Conservation (phyloP, 257 asterid genomes). For the Penstemon davidsonii region DNA sequence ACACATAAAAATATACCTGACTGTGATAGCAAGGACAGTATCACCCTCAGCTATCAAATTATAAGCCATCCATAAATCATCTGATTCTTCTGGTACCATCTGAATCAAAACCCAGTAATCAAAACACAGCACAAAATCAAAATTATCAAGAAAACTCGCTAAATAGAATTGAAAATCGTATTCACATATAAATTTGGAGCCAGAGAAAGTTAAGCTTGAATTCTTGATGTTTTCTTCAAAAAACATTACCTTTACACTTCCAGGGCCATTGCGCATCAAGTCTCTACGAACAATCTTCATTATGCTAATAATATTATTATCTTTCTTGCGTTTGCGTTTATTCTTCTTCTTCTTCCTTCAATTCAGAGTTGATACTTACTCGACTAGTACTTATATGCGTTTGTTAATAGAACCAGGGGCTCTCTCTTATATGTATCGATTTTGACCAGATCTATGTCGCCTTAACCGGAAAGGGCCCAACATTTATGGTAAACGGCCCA, state of each 20-base stretch:
- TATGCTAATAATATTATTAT: background rate
- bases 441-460: no score
- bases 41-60: slow-evolving; percentile 82
- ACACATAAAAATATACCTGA: slow-evolving; percentile 48
- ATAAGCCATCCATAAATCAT: slow-evolving; percentile 87
- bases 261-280: slow-evolving; percentile 64
- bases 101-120: slow-evolving; percentile 34
- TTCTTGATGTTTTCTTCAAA: background rate
- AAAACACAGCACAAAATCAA: slow-evolving; percentile 14
- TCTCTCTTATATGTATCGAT: no score
- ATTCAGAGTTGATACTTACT: no score
- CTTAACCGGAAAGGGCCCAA: no score
- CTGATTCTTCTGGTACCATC: slow-evolving; percentile 92
- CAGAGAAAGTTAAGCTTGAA: background rate
- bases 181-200: background rate
- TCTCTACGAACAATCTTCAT: slow-evolving; percentile 80
- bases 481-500: no score
- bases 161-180: slow-evolving; percentile 3
- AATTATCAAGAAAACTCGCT: background rate
- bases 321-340: no score
- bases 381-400: no score
- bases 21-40: slow-evolving; percentile 66
- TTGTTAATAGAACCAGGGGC: no score
- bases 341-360: no score
- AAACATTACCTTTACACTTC: slow-evolving; percentile 73